Base-by-base conservation (phyloP, 2,329 filamentous ascomycete species). In the Penicillium sp. region DNA sequence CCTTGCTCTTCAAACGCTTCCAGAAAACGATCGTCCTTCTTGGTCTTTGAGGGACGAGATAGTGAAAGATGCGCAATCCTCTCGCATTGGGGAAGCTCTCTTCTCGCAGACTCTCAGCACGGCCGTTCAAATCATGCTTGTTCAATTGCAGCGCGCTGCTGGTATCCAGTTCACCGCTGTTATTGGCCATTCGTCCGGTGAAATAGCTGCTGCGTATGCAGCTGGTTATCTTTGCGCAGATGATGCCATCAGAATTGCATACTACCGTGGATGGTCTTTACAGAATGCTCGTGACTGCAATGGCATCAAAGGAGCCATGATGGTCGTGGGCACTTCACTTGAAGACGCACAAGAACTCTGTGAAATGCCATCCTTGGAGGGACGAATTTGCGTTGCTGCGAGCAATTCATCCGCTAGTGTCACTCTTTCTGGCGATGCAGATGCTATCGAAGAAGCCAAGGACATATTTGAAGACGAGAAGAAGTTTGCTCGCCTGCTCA, bases 171-270 rank as follows among this genome's bases (percentile, higher is more conserved):
- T 79, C 5, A 39, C 59, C 1, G 73, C 72, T 1, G 78, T 81
- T 0, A 73, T 82, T 2, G 82, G 82, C 2, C 82, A 84, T 63
- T 83, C 81, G 0, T 80, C 78, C 0, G 82, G 82, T 1, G 82
- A 84, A 62, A 83, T 84, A 15, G 81, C 69, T 0, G 81, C 81
- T 0, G 82, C 80, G 0, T 85, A 83, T 61, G 80, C 81, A 0
- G 77, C 80, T 0, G 82, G 81, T 0, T 70, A 76, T 17, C 55
- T 86, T 2, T 71, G 71, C 0, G 72, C 71, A 1, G 51, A 66
- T 1, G 77, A 81, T 11, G 81, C 82, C 3, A 80, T 84, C 3
- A 66, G 66, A 0, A 71, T 78, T 17, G 79, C 81, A 0, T 83
- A 81, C 62, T 79, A 79, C 54, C 77, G 82, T 0, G 81, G 81